Conservation (phyloP, 176 grass and related monocot species). For the Ensete glaucum region DNA sequence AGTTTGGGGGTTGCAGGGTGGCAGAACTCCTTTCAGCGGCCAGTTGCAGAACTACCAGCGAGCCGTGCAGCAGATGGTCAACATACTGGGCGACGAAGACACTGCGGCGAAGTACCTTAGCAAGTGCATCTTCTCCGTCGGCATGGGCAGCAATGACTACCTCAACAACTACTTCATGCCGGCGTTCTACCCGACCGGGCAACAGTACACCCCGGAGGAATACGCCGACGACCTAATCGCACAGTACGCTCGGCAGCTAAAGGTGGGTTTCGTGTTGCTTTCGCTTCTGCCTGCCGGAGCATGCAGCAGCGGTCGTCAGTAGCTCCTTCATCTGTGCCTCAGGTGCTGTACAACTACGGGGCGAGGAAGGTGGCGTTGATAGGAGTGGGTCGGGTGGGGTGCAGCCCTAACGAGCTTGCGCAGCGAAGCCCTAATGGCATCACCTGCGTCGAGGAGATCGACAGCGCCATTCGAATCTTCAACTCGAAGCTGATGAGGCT, state of each 20-base stretch:
- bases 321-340: not conserved
- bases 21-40: constrained; percentile 41
- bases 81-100: constrained; percentile 56
- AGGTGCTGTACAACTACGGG: constrained; percentile 60
- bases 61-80: constrained; percentile 56
- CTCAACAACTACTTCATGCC: constrained; percentile 99
- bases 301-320: not conserved
- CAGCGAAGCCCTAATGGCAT: constrained; percentile 53
- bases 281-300: not conserved
- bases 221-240: constrained; percentile 50
- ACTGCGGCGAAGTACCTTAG: constrained; percentile 56
- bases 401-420: constrained; percentile 83
- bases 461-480: constrained; percentile 64
- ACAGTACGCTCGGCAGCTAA: constrained; percentile 61
- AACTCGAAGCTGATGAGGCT: constrained; percentile 46
- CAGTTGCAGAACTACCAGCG: constrained; percentile 75
- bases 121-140: constrained; percentile 74
- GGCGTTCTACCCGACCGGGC: constrained; percentile 39
- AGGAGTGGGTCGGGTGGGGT: constrained; percentile 81
- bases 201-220: constrained; percentile 61
- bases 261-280: not conserved
- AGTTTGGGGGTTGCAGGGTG: constrained; percentile 28
- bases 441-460: constrained; percentile 45
- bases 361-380: constrained; percentile 85
- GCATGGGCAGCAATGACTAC: constrained; percentile 94